These are phyloP conservation scores for Lippia alba DNA, from an alignment of 305 asterid species.

Conservation along the genomic window DNA sequence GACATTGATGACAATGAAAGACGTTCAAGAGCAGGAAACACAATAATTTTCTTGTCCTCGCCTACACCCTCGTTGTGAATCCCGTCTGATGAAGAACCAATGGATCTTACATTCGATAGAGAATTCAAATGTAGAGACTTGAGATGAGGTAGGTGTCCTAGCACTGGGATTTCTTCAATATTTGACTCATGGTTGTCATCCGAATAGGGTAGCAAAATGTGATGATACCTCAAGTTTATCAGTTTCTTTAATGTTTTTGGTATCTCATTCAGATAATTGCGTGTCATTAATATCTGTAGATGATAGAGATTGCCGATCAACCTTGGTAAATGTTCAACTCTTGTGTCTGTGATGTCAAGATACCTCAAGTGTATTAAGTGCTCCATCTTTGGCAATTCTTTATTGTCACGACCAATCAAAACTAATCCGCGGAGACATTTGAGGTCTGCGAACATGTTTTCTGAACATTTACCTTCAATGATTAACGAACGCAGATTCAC, in stretches of 20 bases:
- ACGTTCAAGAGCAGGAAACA: constrained; percentile 40
- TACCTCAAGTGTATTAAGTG: constrained; percentile 36
- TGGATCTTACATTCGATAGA: constrained; percentile 22
- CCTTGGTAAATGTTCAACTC: background rate
- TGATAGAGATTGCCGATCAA: background rate
- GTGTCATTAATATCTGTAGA: background rate
- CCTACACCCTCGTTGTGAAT: background rate
- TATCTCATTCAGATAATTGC: background rate
- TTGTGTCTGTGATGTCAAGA: background rate
- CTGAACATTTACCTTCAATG: background rate
- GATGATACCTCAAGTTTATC: too few relatives aligned
- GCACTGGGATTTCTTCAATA: constrained; percentile 35
- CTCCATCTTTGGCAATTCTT: constrained; percentile 16
- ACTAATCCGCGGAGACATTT: constrained; percentile 22
- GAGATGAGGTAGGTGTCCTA: constrained; percentile 48
- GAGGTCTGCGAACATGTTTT: constrained; percentile 3
- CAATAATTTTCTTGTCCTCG: background rate
- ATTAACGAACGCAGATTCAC: constrained; percentile 26
- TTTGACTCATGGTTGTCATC: too few relatives aligned
- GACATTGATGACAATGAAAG: constrained; percentile 17
- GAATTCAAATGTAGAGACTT: constrained; percentile 21
- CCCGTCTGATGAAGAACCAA: constrained; percentile 37
- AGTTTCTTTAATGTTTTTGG: constrained; percentile 2
- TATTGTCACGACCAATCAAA: background rate
- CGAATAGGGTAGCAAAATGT: too few relatives aligned